Conservation (phyloP, 768 basidiomycete species). For the Collybia sp. region DNA sequence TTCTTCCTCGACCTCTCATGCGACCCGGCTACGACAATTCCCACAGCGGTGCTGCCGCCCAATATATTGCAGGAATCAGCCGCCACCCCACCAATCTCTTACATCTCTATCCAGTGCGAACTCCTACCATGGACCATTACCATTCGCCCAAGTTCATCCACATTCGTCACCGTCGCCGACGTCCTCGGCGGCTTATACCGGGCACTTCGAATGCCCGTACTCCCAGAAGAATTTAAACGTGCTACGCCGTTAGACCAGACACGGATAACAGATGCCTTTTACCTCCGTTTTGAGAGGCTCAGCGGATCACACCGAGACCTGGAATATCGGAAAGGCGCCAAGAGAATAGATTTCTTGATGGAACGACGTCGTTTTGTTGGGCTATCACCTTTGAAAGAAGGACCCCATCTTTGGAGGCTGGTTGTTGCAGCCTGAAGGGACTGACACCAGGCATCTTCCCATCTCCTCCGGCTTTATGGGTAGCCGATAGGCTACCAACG, state of each 20-base stretch:
- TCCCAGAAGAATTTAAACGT: conserved; percentile 25
- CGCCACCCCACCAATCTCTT: conserved; percentile 13
- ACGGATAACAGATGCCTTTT: conserved; percentile 25
- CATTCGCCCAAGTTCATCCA: conserved; percentile 13
- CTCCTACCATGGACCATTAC: conserved; percentile 14
- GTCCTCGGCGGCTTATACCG: conserved; percentile 36
- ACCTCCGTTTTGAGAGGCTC: conserved; percentile 23
- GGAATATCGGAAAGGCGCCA: conserved; percentile 32
- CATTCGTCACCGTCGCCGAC: conserved; percentile 27
- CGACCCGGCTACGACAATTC: conserved; percentile 8
- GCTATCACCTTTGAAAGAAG: conserved; percentile 13
- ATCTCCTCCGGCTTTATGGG: no score
- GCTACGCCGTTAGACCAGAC: conserved; percentile 15
- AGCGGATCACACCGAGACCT: conserved; percentile 15
- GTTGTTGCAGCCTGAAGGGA: no score
- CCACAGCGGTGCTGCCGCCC: conserved; percentile 9
- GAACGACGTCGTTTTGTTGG: conserved; percentile 31
- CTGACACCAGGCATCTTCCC: no score
- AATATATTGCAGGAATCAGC: conserved; percentile 17
- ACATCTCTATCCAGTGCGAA: conserved; percentile 14
- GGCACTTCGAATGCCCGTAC: conserved; percentile 29
- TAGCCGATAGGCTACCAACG: no score
- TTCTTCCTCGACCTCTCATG: conserved; percentile 11
- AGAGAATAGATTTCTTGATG: conserved; percentile 42
- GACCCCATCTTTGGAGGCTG: no score